Evolutionary conservation across 73 alveolate species (phyloP).

Genomic region (Paramecium sexaurelia): DNA sequence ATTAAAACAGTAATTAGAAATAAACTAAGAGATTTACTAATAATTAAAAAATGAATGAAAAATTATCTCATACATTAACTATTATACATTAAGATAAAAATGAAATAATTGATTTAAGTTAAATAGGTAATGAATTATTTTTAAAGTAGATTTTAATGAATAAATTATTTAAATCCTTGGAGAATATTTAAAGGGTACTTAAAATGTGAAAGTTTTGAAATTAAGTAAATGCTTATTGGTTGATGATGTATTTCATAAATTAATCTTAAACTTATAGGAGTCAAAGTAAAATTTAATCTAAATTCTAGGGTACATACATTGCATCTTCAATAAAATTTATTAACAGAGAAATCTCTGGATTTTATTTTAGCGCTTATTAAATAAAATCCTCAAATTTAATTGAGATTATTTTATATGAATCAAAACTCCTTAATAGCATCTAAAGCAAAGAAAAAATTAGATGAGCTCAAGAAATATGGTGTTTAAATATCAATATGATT

Average conservation of each 20-base stretch:
- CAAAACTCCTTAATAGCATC: not conserved
- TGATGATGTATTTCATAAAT: not conserved
- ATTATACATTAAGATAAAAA: not conserved
- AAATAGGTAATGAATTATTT: not conserved
- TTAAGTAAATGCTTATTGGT: conserved; percentile 3
- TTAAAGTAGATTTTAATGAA: not conserved
- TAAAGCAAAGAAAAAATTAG: conserved; percentile 20
- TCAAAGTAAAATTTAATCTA: not conserved
- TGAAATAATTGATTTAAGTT: conserved; percentile 19
- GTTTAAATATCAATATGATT: not conserved
- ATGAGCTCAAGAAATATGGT: conserved; percentile 8
- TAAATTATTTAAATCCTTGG: not conserved
- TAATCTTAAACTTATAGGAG: not conserved
- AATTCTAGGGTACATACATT: not conserved
- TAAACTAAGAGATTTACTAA: not conserved
- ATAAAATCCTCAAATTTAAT: not conserved
- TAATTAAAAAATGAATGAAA: conserved; percentile 42
- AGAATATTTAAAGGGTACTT: conserved; percentile 20
- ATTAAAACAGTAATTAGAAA: not conserved
- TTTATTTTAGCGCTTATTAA: not conserved
- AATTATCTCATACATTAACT: not conserved
- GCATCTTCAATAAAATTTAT: not conserved
- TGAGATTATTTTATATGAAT: not conserved
- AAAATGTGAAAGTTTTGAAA: conserved; percentile 13
- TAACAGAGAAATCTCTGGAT: not conserved